Base-by-base conservation (phyloP, 495 filamentous ascomycete species). In the Lophiotrema nucula region DNA sequence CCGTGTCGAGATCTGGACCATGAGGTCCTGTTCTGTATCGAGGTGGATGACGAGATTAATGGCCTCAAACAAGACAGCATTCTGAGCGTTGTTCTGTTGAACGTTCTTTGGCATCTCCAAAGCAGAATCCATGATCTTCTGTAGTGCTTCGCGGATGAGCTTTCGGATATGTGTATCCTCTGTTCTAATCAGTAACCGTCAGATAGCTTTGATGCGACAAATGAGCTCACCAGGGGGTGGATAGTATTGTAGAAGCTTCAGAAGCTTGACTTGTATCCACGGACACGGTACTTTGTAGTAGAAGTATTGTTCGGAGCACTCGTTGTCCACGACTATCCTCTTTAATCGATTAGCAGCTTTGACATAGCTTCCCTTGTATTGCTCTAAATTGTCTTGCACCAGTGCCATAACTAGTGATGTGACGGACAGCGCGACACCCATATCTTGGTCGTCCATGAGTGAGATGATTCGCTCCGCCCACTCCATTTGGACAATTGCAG, bases 221-320 rank as follows among this genome's bases (percentile, higher is more conserved):
- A 8, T 35, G 39, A 38, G 70, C 79, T 58, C 83, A 92, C 90
- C 88, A 75, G 93, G 95, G 24, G 95, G 95, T 2, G 92, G 88
- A 72, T 92, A 99, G 66, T 97, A 99, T 70, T 99, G 95, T 55
- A 99, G 77, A 47, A 99, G 68, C 41, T 90, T 83, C 53, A 99
- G 70, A 12, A 97, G 73, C 73, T 99, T 99, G 56, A 97, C 89
- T 73, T 99, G 95, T 31, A 97, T 88, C 95, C 95, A 99, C 10
- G 95, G 95, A 69, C 92, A 97, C 8, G 95, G 95, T 24, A 99
- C 95, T 54, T 96, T 96, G 78, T 99, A 99, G 72, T 99, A 99
- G 35, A 95, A 76, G 66, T 99, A 99, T 69, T 97, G 93, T 24
- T 82, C 75, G 1, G 87, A 79, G 67, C 87, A 91, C 47, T 97